These are phyloP conservation scores for Periconia sp. DNA, from an alignment of 2,329 filamentous ascomycete genomes.

Conservation along the genomic window DNA sequence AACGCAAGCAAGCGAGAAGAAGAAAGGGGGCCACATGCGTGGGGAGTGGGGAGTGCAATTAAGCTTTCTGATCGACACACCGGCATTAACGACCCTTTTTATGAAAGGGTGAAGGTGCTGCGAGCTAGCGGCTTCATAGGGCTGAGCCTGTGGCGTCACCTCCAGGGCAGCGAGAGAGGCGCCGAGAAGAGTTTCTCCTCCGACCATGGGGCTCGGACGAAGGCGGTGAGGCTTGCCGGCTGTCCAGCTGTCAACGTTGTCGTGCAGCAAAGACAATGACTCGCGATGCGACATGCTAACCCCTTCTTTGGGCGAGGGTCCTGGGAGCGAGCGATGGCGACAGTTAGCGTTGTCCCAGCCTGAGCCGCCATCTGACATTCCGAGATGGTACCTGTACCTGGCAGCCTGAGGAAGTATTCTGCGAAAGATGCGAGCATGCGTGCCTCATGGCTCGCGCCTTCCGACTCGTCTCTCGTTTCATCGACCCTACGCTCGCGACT, in stretches of 20 bases:
- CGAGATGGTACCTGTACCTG: no score
- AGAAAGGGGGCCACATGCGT: not conserved
- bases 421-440: no score
- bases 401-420: no score
- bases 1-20: not conserved
- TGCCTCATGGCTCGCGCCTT: no score
- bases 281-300: not conserved
- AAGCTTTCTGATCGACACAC: constrained; percentile 1
- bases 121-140: not conserved
- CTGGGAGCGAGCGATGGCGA: no score
- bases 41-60: not conserved
- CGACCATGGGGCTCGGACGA: no score
- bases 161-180: not conserved
- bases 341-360: not conserved
- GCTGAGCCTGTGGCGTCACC: not conserved
- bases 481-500: no score
- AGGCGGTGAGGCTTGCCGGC: no score
- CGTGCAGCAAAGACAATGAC: not conserved
- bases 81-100: not conserved
- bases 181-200: not conserved
- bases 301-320: no score
- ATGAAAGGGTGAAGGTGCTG: constrained; percentile 1
- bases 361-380: not conserved
- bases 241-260: no score
- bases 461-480: no score